Conservation (phyloP, 805 yeast species). For the Starmerella floris region DNA sequence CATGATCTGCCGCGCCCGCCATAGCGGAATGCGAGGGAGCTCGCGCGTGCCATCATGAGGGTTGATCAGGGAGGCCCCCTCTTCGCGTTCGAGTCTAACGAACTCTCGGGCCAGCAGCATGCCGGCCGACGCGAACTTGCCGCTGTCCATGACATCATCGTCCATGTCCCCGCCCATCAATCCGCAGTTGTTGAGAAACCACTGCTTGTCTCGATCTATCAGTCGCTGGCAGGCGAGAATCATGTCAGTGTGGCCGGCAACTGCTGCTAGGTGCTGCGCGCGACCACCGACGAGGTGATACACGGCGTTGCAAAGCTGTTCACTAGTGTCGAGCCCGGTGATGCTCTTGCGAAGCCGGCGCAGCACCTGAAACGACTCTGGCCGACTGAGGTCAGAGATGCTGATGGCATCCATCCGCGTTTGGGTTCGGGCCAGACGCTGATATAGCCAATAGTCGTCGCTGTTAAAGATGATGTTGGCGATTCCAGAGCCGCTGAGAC, state of each 20-base stretch:
- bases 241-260: constrained; percentile 27
- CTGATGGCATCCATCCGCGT: constrained; percentile 63
- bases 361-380: constrained; percentile 44
- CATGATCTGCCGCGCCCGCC: constrained; percentile 79
- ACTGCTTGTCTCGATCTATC: constrained; percentile 68
- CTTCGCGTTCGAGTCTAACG: constrained; percentile 48
- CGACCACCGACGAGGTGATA: constrained; percentile 70
- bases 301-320: constrained; percentile 37
- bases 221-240: constrained; percentile 51
- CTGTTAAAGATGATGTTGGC: constrained; percentile 60
- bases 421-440: constrained; percentile 54
- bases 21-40: constrained; percentile 61
- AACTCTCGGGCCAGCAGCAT: constrained; percentile 58
- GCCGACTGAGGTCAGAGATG: constrained; percentile 44
- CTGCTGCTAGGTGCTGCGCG: constrained; percentile 68
- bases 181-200: constrained; percentile 78
- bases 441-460: constrained; percentile 81
- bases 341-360: constrained; percentile 33
- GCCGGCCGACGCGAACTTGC: constrained; percentile 61
- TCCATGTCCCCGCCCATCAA: constrained; percentile 67
- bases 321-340: constrained; percentile 32
- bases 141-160: constrained; percentile 77
- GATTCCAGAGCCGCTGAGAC: constrained; percentile 58
- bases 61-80: background rate
- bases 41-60: constrained; percentile 18